Base-by-base conservation (phyloP, 371 early-diverging fungal genomes). In the Blakeslea trispora region DNA sequence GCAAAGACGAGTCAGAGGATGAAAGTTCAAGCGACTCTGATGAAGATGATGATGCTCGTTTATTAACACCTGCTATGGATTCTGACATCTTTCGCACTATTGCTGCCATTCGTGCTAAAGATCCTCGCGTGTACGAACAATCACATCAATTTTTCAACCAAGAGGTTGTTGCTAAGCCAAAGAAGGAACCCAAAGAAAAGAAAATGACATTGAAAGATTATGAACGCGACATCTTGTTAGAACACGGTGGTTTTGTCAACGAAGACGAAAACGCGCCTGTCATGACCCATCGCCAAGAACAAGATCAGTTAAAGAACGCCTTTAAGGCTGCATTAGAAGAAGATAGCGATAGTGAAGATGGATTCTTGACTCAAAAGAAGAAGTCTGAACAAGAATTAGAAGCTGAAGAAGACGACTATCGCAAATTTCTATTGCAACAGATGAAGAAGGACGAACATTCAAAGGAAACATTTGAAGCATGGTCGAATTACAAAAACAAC, bases 41-140 rank as follows among this genome's bases (percentile, higher is more conserved):
- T 22, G 98, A 97, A 57, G 98, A 98, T 74, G 95, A 95, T 50
- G 75, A 77, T 22, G 95, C 91, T 11, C 87, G 85, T 47, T 76
- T 94, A 43, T 71, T 94, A 17, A 94, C 96, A 15, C 91, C 94
- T 10, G 93, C 85, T 41, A 68, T 96, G 9, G 97, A 98, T 59
- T 87, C 89, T 3, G 93, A 96, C 66, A 94, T 98, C 55, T 75
- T 98, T 81, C 85, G 86, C 44, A 94, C 97, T 1, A 89, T 97
- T 57, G 86, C 87, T 0, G 81, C 89, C 43, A 89, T 98, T 52
- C 82, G 86, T 5, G 71, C 79, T 15, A 85, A 87, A 53, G 89
- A 94, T 64, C 86, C 89, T 22, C 74, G 81, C 57, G 90, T 98
- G 1, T 98, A 98, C 70, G 88, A 96, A 56, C 66, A 84, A 0